phyloP scores from a whole-genome alignment of 768 basidiomycete genomes.

The Pisolithus marmoratus region DNA sequence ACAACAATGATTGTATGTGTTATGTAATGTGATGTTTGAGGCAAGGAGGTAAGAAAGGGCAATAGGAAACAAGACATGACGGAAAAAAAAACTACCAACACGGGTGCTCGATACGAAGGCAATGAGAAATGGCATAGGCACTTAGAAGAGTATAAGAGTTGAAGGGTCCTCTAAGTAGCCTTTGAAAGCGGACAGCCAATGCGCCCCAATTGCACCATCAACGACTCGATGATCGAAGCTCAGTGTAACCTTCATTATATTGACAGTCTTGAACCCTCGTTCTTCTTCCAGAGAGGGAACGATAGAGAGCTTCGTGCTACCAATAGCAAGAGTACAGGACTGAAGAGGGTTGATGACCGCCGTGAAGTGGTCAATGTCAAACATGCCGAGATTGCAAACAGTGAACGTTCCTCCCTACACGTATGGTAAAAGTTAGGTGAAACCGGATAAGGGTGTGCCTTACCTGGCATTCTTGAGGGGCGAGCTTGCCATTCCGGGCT shows the following conservation, averaged over 20 bases:
- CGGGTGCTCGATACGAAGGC: too few relatives aligned
- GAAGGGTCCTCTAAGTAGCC: constrained; percentile 95
- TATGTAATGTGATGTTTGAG: too few relatives aligned
- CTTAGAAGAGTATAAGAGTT: constrained; percentile 93
- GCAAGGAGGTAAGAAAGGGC: too few relatives aligned
- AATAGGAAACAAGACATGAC: too few relatives aligned
- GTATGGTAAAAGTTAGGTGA: not conserved
- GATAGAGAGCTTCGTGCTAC: constrained; percentile 78
- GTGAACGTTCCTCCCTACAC: constrained; percentile 95
- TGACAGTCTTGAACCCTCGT: constrained; percentile 91
- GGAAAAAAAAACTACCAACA: too few relatives aligned
- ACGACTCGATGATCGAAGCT: constrained; percentile 94
- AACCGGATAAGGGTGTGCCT: constrained; percentile 1
- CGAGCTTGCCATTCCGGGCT: constrained; percentile 93
- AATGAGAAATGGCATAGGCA: too few relatives aligned
- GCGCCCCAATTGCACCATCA: constrained; percentile 92
- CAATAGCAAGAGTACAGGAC: constrained; percentile 95
- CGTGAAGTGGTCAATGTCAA: constrained; percentile 89
- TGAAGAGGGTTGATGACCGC: constrained; percentile 99
- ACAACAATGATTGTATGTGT: too few relatives aligned
- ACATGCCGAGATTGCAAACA: constrained; percentile 99
- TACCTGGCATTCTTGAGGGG: constrained; percentile 95
- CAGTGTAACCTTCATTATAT: constrained; percentile 96
- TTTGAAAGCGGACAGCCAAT: constrained; percentile 91
- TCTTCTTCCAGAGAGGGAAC: constrained; percentile 85